phyloP scores from a whole-genome alignment of 139 green algal genomes.

The Chlorella sp. region DNA sequence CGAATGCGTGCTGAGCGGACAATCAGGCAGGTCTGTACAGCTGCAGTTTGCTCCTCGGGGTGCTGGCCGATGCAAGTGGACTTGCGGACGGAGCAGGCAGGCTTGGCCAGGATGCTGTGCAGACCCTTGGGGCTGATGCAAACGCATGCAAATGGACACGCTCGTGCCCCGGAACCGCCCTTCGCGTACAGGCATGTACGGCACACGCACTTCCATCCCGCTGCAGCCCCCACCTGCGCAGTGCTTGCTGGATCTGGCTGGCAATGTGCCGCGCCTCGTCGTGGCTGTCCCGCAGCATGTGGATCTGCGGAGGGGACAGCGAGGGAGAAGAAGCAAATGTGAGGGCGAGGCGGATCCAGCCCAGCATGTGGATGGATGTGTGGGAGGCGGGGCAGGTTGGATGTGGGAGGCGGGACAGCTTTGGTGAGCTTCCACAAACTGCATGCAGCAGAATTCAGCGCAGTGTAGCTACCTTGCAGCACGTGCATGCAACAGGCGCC shows the following conservation, averaged over 20 bases:
- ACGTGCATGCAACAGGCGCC: background rate
- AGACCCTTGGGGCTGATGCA: too few species aligned
- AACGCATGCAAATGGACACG: too few species aligned
- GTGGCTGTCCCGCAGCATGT: slow-evolving; percentile 20
- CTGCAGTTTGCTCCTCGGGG: too few species aligned
- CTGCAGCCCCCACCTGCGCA: background rate
- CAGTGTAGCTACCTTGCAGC: too few species aligned
- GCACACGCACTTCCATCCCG: background rate
- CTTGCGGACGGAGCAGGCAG: too few species aligned
- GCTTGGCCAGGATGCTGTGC: too few species aligned
- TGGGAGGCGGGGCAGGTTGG: background rate
- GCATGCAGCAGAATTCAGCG: background rate
- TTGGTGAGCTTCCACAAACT: background rate
- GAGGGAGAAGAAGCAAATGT: background rate
- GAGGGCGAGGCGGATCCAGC: background rate
- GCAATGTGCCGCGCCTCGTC: slow-evolving; percentile 3
- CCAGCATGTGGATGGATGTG: background rate
- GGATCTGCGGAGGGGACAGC: slow-evolving; percentile 2
- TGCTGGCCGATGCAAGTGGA: too few species aligned
- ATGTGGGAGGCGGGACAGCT: background rate
- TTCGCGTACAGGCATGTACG: background rate
- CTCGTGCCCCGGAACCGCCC: too few species aligned
- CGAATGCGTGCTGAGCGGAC: too few species aligned
- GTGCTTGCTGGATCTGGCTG: background rate
- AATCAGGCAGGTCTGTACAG: too few species aligned